Evolutionary conservation across 2,329 filamentous ascomycete genomes (phyloP), one percentile per base, ranked within the genome.

Genomic region (Exserohilum rostratum): DNA sequence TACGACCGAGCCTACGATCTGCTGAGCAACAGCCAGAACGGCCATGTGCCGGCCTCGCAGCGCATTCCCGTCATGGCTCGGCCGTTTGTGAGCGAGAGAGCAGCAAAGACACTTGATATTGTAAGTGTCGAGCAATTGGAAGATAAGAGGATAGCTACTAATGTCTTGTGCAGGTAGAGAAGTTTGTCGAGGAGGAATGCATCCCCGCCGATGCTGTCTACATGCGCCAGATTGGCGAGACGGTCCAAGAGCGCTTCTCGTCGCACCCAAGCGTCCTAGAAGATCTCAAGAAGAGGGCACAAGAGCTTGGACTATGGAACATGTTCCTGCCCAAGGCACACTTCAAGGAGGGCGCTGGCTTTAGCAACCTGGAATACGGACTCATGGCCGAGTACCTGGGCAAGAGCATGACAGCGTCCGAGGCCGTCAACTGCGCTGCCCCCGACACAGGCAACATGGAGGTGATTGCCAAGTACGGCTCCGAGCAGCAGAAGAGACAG

Each of bases 391-490:
- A 99, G 80, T 90, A 91, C 79, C 82, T 98, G 66, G 95, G 95
- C 61, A 93, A 91, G 80, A 96, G 90, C 64, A 83, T 85, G 72
- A 82, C 87, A 59, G 95, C 92, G 13, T 69, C 64, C n/a, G 72
- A 73, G 66, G 91, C 92, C 22, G 90, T 88, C 74, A 96, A 96
- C 78, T 96, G 92, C 78, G 84, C 92, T 31, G 92, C 92, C 3
- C 92, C 93, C 2, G 92, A 96, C 76, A 96, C 93, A 3, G 92
- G 92, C 45, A 96, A 96, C 77, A 96, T 96, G 91, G 92, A 96
- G 75, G 92, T 96, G 18, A 75, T 96, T 65, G 92, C 92, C 71
- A 95, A 93, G 80, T 96, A 96, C 73, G 92, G 91, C 62, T 93
- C 87, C 65, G 90, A 90, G 10, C 86, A 83, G 44, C 91, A 96